These are phyloP conservation scores for Tolypocladium ovalisporum DNA, from an alignment of 2,329 filamentous ascomycete species.

Conservation along the genomic window DNA sequence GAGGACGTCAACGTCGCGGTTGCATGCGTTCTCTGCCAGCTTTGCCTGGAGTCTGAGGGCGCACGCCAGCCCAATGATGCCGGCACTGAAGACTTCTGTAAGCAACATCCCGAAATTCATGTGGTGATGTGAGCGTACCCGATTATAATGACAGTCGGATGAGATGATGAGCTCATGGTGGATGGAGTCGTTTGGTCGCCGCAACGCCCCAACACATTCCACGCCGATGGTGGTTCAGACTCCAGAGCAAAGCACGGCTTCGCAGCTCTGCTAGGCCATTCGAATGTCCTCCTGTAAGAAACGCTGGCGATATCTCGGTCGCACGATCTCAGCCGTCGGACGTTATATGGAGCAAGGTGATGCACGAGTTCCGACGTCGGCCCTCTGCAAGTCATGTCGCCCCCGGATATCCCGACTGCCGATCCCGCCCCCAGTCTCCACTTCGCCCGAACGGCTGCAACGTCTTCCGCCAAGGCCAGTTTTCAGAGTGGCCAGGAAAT, in stretches of 20 bases:
- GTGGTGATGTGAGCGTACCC: not conserved
- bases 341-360: not conserved
- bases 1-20: constrained; percentile 8
- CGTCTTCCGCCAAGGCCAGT: not conserved
- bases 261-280: not conserved
- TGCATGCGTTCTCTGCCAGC: constrained; percentile 1
- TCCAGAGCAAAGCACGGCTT: not conserved
- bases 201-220: not conserved
- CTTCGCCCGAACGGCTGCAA: not conserved
- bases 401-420: not conserved
- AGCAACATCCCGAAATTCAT: not conserved
- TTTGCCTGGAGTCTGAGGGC: constrained; percentile 32
- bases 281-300: not conserved
- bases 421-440: not conserved
- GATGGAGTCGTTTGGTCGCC: not conserved
- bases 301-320: not conserved
- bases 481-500: not conserved
- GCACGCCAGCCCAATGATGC: constrained; percentile 39
- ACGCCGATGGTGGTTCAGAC: not conserved
- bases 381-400: not conserved
- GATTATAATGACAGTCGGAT: constrained; percentile 4
- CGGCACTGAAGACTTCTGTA: constrained; percentile 28
- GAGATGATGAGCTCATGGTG: not conserved
- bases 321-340: not conserved
- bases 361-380: not conserved